Percentiles rank a stretch among this genome's conserved stretches.
Conservation (phyloP, 1,139 yeast species). For the Hansenula anomala region DNA sequence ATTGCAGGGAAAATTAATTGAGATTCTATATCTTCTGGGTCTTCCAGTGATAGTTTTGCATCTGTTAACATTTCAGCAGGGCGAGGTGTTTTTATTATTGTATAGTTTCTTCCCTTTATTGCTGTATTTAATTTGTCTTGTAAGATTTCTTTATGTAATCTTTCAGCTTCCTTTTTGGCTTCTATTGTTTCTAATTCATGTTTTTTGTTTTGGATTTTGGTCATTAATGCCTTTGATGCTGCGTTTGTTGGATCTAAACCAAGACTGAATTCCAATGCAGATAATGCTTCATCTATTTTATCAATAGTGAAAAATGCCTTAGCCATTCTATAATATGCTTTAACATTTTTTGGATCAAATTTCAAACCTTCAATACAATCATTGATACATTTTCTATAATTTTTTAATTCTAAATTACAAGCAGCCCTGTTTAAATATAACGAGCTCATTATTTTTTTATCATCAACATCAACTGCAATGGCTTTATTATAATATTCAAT, state of each 20-base stretch:
- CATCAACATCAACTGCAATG: slow-evolving; percentile 61
- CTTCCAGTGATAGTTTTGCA: slow-evolving; percentile 50
- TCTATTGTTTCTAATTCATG: slow-evolving; percentile 21
- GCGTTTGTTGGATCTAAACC: slow-evolving; percentile 54
- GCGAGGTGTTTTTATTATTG: slow-evolving; percentile 40
- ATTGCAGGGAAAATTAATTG: slow-evolving; percentile 77
- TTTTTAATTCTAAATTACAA: slow-evolving; percentile 78
- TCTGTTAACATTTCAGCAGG: slow-evolving; percentile 38
- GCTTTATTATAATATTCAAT: slow-evolving; percentile 78
- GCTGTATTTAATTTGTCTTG: slow-evolving; percentile 45
- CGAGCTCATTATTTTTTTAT: slow-evolving; percentile 50
- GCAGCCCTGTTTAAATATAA: slow-evolving; percentile 84
- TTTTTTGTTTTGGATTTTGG: slow-evolving; percentile 38
- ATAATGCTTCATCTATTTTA: slow-evolving; percentile 66
- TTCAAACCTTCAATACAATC: slow-evolving; percentile 75
- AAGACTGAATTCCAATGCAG: slow-evolving; percentile 61
- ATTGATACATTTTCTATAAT: slow-evolving; percentile 80
- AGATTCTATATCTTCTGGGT: slow-evolving; percentile 68
- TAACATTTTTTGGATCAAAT: slow-evolving; percentile 64
- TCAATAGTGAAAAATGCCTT: slow-evolving; percentile 71
- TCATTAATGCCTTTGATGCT: slow-evolving; percentile 42
- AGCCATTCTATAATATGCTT: slow-evolving; percentile 84
- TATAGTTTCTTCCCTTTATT: slow-evolving; percentile 48
- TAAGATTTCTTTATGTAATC: slow-evolving; percentile 24
- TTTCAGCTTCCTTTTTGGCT: slow-evolving; percentile 22